Percentiles rank a stretch among this genome's conserved stretches.
phyloP scores from a whole-genome alignment of 1,284 basidiomycete genomes.

The Leccinum pachyderme region DNA sequence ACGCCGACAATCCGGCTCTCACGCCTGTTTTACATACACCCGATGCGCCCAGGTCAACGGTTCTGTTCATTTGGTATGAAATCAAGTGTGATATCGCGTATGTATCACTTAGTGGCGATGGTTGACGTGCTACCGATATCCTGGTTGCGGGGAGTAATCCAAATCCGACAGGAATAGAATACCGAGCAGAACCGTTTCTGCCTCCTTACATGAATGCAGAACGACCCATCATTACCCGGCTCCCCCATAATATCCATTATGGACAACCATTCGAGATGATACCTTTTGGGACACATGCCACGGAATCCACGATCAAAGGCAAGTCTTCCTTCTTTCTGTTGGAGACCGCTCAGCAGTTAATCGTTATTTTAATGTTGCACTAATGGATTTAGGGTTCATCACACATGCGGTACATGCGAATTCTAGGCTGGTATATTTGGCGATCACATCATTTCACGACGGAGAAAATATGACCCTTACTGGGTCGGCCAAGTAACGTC shows the following conservation, averaged over 20 bases:
- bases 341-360: slow-evolving; percentile 1
- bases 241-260: slow-evolving; percentile 47
- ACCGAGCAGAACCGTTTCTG: slow-evolving; percentile 72
- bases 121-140: slow-evolving; percentile 59
- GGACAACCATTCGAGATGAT: slow-evolving; percentile 43
- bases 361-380: slow-evolving; percentile 46
- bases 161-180: slow-evolving; percentile 82
- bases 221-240: slow-evolving; percentile 49
- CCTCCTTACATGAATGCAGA: slow-evolving; percentile 66
- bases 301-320: slow-evolving; percentile 37
- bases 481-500: slow-evolving; percentile 61
- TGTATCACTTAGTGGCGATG: slow-evolving; percentile 83
- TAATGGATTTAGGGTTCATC: slow-evolving; percentile 79
- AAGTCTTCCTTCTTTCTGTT: neutral
- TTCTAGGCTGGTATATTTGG: slow-evolving; percentile 70
- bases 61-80: slow-evolving; percentile 66
- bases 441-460: slow-evolving; percentile 35
- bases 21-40: slow-evolving; percentile 77
- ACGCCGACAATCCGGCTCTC: slow-evolving; percentile 76
- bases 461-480: slow-evolving; percentile 42
- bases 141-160: slow-evolving; percentile 85
- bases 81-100: slow-evolving; percentile 66
- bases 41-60: slow-evolving; percentile 55
- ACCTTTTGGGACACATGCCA: slow-evolving; percentile 25
- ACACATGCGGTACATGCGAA: slow-evolving; percentile 81